Percentiles rank a stretch among this genome's conserved stretches.
These are phyloP conservation scores for Endogone sp. DNA, from an alignment of 192 early-diverging fungal species.

Conservation along the genomic window DNA sequence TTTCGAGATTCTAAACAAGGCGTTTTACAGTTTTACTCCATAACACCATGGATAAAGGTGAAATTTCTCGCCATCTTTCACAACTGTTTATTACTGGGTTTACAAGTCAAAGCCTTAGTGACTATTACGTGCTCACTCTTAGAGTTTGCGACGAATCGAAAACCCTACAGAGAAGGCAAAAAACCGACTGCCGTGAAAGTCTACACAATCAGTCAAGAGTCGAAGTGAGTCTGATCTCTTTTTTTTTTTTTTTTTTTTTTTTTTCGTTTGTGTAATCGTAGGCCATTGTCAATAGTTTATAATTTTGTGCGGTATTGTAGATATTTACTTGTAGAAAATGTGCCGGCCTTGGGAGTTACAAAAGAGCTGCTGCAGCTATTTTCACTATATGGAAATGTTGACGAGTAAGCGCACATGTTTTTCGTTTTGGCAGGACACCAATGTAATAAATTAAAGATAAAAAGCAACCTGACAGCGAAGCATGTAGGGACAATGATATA, in stretches of 20 bases:
- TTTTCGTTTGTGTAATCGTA: background rate
- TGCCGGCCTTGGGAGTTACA: constrained; percentile 10
- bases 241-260: background rate
- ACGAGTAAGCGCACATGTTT: constrained; percentile 23
- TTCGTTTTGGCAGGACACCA: background rate
- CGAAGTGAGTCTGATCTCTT: constrained; percentile 2
- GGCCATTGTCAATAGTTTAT: background rate
- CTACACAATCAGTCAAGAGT: constrained; percentile 20
- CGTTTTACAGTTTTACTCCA: too few relatives aligned
- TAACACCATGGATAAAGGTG: too few relatives aligned
- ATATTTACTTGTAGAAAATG: constrained; percentile 22
- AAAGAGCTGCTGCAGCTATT: constrained; percentile 16
- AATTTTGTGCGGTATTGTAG: constrained; percentile 4
- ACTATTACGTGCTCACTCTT: background rate
- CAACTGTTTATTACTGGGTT: too few relatives aligned
- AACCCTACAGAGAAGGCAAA: constrained; percentile 17
- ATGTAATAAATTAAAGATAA: background rate
- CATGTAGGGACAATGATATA: too few relatives aligned
- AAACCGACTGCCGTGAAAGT: constrained; percentile 20
- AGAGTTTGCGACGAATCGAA: constrained; percentile 11
- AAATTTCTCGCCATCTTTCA: too few relatives aligned
- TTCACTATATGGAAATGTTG: constrained; percentile 17
- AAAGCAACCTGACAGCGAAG: too few relatives aligned
- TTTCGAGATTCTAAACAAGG: too few relatives aligned
- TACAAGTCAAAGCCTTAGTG: too few relatives aligned